Base-by-base conservation (phyloP, 83 land plant genomes). In the Picea abies region DNA sequence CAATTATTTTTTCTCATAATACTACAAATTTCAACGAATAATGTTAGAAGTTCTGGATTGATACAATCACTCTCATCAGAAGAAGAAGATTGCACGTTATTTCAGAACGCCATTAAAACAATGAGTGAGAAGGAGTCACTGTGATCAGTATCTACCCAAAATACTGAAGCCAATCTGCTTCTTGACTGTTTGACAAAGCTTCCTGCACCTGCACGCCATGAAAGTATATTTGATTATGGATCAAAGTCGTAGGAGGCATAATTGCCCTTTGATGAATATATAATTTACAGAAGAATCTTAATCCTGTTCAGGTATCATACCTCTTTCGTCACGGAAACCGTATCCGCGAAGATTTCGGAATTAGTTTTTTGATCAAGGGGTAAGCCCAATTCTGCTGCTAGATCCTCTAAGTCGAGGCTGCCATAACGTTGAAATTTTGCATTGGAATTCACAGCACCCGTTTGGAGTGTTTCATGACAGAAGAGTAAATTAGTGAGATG, bases 141-240 rank as follows among this genome's bases (percentile, higher is more conserved):
- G 3, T 71, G 49, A n/a, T 71, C 52, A 71, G 76, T 37, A 19
- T 71, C 76, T 71, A 47, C 8, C 76, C 47, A 71, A n/a, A 71
- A 71, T 71, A 71, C 76, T 71, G 19, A 19, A 71, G 76, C 76
- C 76, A 71, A 1, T 71, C 76, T 71, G 76, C 41, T 71, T 71
- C 76, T 47, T 71, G 76, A 49, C 49, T 72, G 76, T 47, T 17
- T 44, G 26, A 72, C 76, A 72, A 72, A 44, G 76, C 52, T 72
- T 72, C 76, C 56, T 72, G 76, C 76, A 72, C 11, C 20, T 72
- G 12, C 26, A 72, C 76, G 52, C 44, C 76, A 72, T 39, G 25
- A 72, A 0, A 72, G 4, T 20, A 72, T 6, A 10, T 72, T n/a
- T 44, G 3, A n/a, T 41, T 49, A 41, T 72, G 8, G 9, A 26